Conservation (phyloP, 257 asterid species). For the Solanum verrucosum region DNA sequence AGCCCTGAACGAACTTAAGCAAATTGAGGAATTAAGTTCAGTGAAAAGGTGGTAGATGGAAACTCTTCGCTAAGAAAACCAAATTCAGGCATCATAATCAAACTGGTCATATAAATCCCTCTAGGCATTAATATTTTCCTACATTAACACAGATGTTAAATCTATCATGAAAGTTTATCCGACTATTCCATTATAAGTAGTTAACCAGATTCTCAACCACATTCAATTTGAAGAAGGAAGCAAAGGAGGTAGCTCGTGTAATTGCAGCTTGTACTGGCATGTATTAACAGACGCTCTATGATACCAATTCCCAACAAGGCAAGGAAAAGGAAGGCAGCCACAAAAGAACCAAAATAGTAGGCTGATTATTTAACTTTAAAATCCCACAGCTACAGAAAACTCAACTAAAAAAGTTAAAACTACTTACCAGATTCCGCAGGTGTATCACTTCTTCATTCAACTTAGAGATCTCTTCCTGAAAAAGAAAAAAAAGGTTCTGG, state of each 20-base stretch:
- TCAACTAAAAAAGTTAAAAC: background rate
- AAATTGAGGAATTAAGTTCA: background rate
- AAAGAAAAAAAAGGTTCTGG: background rate
- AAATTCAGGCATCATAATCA: background rate
- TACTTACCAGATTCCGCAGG: constrained; percentile 49
- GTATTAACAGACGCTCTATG: background rate
- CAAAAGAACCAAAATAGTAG: background rate
- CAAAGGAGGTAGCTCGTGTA: background rate
- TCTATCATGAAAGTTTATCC: background rate
- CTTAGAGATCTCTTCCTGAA: constrained; percentile 78
- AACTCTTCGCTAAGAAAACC: background rate
- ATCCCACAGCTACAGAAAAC: background rate
- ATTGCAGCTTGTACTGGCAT: background rate
- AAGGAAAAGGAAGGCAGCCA: background rate
- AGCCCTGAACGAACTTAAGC: background rate
- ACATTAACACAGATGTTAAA: background rate
- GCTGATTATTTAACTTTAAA: background rate
- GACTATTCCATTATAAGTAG: background rate
- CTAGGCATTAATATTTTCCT: background rate
- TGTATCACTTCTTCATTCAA: constrained; percentile 49
- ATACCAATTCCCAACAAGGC: background rate
- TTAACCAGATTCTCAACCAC: background rate
- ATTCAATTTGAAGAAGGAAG: background rate
- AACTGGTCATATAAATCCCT: background rate
- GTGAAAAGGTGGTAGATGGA: background rate